Evolutionary conservation across 1,284 basidiomycete species (phyloP).

Genomic region (Heterobasidion annosum): DNA sequence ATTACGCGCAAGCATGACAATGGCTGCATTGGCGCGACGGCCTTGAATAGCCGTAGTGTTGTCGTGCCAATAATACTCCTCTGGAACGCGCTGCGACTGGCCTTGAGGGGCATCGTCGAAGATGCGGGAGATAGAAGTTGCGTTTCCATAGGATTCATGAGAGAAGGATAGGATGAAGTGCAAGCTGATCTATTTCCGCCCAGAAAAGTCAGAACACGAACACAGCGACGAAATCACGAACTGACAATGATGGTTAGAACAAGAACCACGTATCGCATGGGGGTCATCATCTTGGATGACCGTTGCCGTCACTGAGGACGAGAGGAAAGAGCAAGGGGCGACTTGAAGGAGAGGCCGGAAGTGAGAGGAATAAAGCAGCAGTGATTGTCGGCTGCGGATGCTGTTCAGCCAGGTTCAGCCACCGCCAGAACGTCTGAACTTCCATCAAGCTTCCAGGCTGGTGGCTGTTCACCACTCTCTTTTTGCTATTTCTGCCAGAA

Average conservation of each 20-base stretch:
- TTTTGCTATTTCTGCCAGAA: too few relatives aligned
- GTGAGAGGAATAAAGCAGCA: not conserved
- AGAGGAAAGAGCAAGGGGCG: not conserved
- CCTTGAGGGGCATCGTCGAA: slow-evolving; percentile 12
- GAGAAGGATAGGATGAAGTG: slow-evolving; percentile 61
- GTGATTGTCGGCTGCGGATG: not conserved
- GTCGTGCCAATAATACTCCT: slow-evolving; percentile 43
- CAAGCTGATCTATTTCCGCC: slow-evolving; percentile 41
- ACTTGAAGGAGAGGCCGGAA: not conserved
- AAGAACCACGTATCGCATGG: slow-evolving; percentile 58
- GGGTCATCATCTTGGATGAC: slow-evolving; percentile 53
- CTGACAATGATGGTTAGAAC: slow-evolving; percentile 49
- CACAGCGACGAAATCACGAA: slow-evolving; percentile 3
- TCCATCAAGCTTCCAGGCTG: too few relatives aligned
- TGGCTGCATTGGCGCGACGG: slow-evolving; percentile 70
- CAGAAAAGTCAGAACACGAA: not conserved
- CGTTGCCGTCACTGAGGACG: not conserved
- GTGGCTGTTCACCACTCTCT: too few relatives aligned
- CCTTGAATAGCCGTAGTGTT: slow-evolving; percentile 19
- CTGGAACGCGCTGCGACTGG: slow-evolving; percentile 29
- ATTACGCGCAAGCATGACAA: slow-evolving; percentile 80
- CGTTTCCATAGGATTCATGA: slow-evolving; percentile 52
- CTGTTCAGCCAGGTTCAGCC: too few relatives aligned
- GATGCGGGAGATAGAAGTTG: slow-evolving; percentile 44
- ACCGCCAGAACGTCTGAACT: too few relatives aligned